Conservation (phyloP, 352 stramenopile genomes). For the Thraustotheca clavata region DNA sequence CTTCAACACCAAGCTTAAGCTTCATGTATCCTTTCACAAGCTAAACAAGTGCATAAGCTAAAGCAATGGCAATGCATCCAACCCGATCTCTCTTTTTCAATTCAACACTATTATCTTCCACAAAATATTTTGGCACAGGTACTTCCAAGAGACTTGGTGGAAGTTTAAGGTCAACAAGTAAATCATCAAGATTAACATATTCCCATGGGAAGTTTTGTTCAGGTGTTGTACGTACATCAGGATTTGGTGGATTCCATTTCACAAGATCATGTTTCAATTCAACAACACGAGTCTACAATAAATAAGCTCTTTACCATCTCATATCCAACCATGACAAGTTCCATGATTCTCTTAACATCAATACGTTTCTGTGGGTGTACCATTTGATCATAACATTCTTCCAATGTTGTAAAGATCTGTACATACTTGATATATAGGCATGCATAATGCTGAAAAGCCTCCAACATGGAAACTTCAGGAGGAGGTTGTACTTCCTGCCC, state of each 20-base stretch:
- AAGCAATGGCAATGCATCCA: not conserved
- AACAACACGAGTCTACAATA: slow-evolving; percentile 43
- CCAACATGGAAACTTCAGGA: slow-evolving; percentile 68
- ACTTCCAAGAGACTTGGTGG: slow-evolving; percentile 87
- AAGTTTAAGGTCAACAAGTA: slow-evolving; percentile 90
- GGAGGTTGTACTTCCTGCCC: slow-evolving; percentile 35
- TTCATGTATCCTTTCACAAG: slow-evolving; percentile 87
- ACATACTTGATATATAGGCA: slow-evolving; percentile 94
- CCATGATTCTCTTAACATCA: slow-evolving; percentile 88
- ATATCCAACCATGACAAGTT: slow-evolving; percentile 79
- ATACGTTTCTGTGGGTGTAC: slow-evolving; percentile 93
- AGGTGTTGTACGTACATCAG: slow-evolving; percentile 61
- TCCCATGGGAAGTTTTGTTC: slow-evolving; percentile 91
- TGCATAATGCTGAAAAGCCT: slow-evolving; percentile 93
- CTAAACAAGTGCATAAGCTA: slow-evolving; percentile 13
- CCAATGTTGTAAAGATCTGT: slow-evolving; percentile 85
- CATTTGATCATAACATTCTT: slow-evolving; percentile 90
- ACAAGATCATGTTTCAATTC: slow-evolving; percentile 89
- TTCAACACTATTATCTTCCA: slow-evolving; percentile 68
- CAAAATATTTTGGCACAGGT: slow-evolving; percentile 82
- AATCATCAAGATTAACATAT: slow-evolving; percentile 90
- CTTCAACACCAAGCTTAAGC: slow-evolving; percentile 78
- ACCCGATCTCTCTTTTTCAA: slow-evolving; percentile 55
- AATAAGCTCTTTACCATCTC: slow-evolving; percentile 24
- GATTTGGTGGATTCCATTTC: slow-evolving; percentile 92